phyloP scores from a whole-genome alignment of 176 grass and related monocot genomes.

The Coix lacrymajobi region DNA sequence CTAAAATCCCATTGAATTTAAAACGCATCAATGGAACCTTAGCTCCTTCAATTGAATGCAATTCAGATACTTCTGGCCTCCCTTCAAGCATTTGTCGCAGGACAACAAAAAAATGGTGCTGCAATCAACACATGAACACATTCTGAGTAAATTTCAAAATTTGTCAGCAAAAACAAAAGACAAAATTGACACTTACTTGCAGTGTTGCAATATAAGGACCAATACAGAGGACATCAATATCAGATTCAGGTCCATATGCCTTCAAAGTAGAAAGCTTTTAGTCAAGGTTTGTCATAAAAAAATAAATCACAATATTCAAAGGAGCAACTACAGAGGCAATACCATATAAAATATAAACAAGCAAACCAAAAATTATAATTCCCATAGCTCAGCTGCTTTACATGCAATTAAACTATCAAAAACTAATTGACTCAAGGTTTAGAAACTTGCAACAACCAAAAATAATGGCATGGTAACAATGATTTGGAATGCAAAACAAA shows the following conservation, averaged over 20 bases:
- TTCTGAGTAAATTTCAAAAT: slow-evolving; percentile 22
- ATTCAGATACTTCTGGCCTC: slow-evolving; percentile 52
- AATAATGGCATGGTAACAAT: background rate
- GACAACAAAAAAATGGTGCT: slow-evolving; percentile 65
- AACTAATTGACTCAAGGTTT: background rate
- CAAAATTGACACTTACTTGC: slow-evolving; percentile 42
- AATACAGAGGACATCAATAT: slow-evolving; percentile 67
- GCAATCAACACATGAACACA: slow-evolving; percentile 18
- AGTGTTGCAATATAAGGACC: slow-evolving; percentile 55
- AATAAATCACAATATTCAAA: background rate
- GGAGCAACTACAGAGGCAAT: background rate
- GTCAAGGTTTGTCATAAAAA: background rate
- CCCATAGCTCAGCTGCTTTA: slow-evolving; percentile 4
- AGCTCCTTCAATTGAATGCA: slow-evolving; percentile 58
- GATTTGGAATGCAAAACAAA: slow-evolving; percentile 19
- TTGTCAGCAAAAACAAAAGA: background rate
- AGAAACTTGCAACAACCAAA: background rate
- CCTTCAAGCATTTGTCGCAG: slow-evolving; percentile 54
- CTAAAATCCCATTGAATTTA: slow-evolving; percentile 63
- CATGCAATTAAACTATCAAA: slow-evolving; percentile 21
- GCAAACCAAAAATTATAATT: slow-evolving; percentile 14
- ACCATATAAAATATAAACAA: slow-evolving; percentile 14
- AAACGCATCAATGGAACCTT: slow-evolving; percentile 85
- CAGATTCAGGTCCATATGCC: slow-evolving; percentile 70
- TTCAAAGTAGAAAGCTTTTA: slow-evolving; percentile 12